These are phyloP conservation scores for Saussurea involucrata DNA, from an alignment of 129 eudicot genomes.

Conservation along the genomic window DNA sequence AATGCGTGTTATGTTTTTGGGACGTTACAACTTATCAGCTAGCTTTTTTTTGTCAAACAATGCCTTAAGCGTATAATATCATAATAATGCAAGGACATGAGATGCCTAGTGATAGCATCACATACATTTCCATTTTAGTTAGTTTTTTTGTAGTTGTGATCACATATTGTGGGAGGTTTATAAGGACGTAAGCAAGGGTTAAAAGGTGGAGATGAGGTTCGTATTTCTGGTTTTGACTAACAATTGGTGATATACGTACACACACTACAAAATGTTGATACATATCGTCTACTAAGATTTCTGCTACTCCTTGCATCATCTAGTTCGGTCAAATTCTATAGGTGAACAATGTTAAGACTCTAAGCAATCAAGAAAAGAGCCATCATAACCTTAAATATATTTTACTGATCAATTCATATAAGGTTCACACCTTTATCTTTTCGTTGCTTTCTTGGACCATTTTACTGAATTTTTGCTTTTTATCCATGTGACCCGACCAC, in stretches of 20 bases:
- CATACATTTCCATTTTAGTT: not conserved
- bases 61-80: not conserved
- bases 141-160: not conserved
- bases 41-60: too few species aligned
- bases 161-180: not conserved
- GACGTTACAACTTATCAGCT: too few species aligned
- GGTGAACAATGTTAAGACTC: not conserved
- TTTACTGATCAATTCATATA: too few species aligned
- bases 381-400: not conserved
- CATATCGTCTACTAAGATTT: not conserved
- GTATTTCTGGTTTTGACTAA: not conserved
- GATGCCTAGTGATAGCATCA: not conserved
- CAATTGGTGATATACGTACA: too few species aligned
- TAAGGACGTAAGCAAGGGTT: not conserved
- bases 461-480: not conserved
- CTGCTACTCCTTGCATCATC: not conserved
- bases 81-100: not conserved
- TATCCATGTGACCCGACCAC: constrained; percentile 2
- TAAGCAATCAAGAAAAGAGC: not conserved
- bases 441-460: not conserved
- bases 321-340: not conserved
- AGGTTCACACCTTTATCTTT: not conserved
- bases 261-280: too few species aligned
- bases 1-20: too few species aligned
- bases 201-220: not conserved